Evolutionary conservation across 345 rosid genomes (phyloP), one percentile per base, ranked within the genome.

Genomic region (Cardiospermum halicacabum): DNA sequence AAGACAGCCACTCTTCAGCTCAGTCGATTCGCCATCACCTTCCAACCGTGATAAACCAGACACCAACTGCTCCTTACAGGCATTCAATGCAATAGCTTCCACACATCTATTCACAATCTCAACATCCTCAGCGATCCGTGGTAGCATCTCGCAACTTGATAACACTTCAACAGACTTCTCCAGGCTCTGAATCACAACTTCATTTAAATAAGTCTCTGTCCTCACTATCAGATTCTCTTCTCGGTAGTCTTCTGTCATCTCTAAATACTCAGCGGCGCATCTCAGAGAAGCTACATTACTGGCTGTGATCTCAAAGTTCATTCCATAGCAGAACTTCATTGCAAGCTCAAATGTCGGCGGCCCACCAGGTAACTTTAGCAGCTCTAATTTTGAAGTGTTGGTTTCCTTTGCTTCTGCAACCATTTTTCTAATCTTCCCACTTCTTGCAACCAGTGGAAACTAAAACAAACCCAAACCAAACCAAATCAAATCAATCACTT

Each of bases 241-340:
- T 22, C 78, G 56, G 60, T 81, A 89, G 32, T 83, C 96, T 58
- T 92, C 98, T 1, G 88, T 79, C 98, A 92, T 89, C 73, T 92
- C 96, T 26, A 92, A 79, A 72, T 82, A 87, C 40, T 79, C 88
- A 3, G 96, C 91, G 28, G 81, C 87, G 43, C 89, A 89, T 55
- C 83, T 84, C 60, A 92, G 82, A 28, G 63, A 76, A 15, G 91
- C 91, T 3, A 89, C 83, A 59, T 89, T 89, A 8, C 78, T 57
- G 0, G 80, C 53, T 21, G 87, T 87, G 85, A 89, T 92, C 84
- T 89, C 96, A 34, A 92, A 87, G 80, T 84, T 85, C 78, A 92
- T 84, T 53, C 96, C 92, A 22, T 92, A 92, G 56, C 96, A 92
- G 77, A 89, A 89, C 49, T 87, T 87, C 91, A 89, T 89, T 11